Base-by-base conservation (phyloP, 2,329 filamentous ascomycete species). In the Colletotrichum australisinense region DNA sequence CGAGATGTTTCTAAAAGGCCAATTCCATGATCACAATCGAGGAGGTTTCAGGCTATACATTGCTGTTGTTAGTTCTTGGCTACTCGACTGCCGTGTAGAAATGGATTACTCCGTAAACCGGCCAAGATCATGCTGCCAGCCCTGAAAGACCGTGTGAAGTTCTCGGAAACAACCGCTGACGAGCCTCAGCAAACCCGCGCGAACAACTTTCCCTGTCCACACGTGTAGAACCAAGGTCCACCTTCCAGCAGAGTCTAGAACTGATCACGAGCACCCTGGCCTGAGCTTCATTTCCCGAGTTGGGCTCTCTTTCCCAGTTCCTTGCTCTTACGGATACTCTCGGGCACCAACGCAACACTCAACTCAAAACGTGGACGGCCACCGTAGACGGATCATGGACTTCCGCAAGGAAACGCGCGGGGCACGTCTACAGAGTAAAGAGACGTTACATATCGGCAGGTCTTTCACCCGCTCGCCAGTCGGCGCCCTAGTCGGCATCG, bases 311-410 rank as follows among this genome's bases (percentile, higher is more conserved):
- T 53, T 30, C 62, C 62, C 32, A 28, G 35, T 35, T n/a, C 42
- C 42, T 49, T 49, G 42, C 52, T 32, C 26, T n/a, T 58, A 42
- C 38, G 38, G 38, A 42, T 42, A 46, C 66, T 66, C 59, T 66
- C 71, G 49, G 71, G 71, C 67, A 71, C 71, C 71, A 73, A 65
- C 56, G 67, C 71, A 52, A 42, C 60, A 30, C 30, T 49, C 67
- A 56, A 65, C 55, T 70, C 28, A 64, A 64, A 56, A 57, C 62
- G 35, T 24, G 32, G 66, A 73, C 59, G 66, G 59, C 42, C 35
- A 63, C 71, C 67, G 62, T 71, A 55, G 28, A 35, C 67, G 67
- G 67, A 60, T 35, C 22, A n/a, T 35, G 49, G 62, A 35, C 62
- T 38, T 32, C 14, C 42, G 42, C 19, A 9, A 49, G 19, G 42